phyloP scores from a whole-genome alignment of 164 flowering plant genomes.

The Houttuynia cordata region DNA sequence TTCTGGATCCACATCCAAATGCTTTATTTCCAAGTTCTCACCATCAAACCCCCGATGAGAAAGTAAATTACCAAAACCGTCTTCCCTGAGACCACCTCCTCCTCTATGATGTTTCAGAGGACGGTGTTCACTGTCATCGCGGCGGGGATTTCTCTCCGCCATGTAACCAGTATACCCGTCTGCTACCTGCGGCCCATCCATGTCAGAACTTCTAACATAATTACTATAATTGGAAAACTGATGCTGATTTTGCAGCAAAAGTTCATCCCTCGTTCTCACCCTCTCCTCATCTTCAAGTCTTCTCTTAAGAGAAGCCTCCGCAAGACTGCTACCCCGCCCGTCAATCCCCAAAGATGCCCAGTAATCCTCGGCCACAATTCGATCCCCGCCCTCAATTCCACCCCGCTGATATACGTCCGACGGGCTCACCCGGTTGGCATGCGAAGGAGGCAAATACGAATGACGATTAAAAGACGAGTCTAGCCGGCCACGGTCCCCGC shows the following conservation, averaged over 20 bases:
- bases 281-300: slow-evolving; percentile 45
- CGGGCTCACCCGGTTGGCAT: slow-evolving; percentile 20
- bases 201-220: slow-evolving; percentile 17
- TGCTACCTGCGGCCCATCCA: slow-evolving; percentile 16
- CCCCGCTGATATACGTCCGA: slow-evolving; percentile 8
- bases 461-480: slow-evolving; percentile 15
- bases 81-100: slow-evolving; percentile 34
- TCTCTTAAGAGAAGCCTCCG: slow-evolving; percentile 37
- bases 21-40: slow-evolving; percentile 12
- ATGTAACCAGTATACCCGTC: slow-evolving; percentile 13
- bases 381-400: neutral
- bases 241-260: slow-evolving; percentile 35
- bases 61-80: slow-evolving; percentile 2
- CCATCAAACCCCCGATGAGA: slow-evolving; percentile 10
- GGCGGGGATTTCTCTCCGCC: slow-evolving; percentile 21
- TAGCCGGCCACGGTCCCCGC: slow-evolving; percentile 7
- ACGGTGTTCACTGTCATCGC: slow-evolving; percentile 32
- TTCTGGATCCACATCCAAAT: slow-evolving; percentile 39
- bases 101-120: slow-evolving; percentile 23
- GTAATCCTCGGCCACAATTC: slow-evolving; percentile 17
- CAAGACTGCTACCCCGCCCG: slow-evolving; percentile 14
- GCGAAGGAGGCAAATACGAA: slow-evolving; percentile 6
- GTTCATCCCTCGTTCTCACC: slow-evolving; percentile 33
- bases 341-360: slow-evolving; percentile 44
- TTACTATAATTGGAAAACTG: slow-evolving; percentile 35